Evolutionary conservation across 1,139 yeast species (phyloP).

Genomic region (Candida pseudocylindracea): DNA sequence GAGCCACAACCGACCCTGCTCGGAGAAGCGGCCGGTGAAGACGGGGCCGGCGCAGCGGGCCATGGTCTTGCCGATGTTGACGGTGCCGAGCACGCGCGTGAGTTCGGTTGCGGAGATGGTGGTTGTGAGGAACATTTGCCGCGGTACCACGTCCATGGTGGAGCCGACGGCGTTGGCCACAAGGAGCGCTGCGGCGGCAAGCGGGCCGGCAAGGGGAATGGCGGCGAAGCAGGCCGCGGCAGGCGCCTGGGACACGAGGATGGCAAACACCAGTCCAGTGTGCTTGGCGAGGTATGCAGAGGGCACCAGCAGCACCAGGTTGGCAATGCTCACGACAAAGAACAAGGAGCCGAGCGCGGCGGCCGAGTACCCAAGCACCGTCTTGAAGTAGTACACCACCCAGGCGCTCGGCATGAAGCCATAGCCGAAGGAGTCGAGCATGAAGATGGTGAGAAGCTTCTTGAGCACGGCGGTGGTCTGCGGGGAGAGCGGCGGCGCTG

Average conservation of each 20-base stretch:
- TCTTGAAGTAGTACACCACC: conserved; percentile 59
- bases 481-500: conserved; percentile 6
- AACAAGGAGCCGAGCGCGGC: conserved; percentile 25
- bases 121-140: conserved; percentile 58
- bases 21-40: conserved; percentile 56
- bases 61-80: conserved; percentile 66
- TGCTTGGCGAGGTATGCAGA: conserved; percentile 45
- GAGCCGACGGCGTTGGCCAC: conserved; percentile 15
- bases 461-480: conserved; percentile 13
- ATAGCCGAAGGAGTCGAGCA: conserved; percentile 69
- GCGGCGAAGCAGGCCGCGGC: conserved; percentile 36
- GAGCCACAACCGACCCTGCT: conserved; percentile 19
- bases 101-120: conserved; percentile 40
- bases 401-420: conserved; percentile 82
- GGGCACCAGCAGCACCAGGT: conserved; percentile 43
- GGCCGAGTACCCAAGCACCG: conserved; percentile 16
- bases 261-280: conserved; percentile 64
- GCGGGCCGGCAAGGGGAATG: conserved; percentile 9
- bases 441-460: conserved; percentile 24
- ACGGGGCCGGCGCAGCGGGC: conserved; percentile 70
- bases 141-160: conserved; percentile 81
- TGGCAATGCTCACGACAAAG: conserved; percentile 35
- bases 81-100: conserved; percentile 64
- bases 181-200: conserved; percentile 11
- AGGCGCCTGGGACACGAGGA: conserved; percentile 58